Percentiles rank a stretch among this genome's conserved stretches.
Conservation (phyloP, 208 protist genomes). For the Acanthamoeba quina region DNA sequence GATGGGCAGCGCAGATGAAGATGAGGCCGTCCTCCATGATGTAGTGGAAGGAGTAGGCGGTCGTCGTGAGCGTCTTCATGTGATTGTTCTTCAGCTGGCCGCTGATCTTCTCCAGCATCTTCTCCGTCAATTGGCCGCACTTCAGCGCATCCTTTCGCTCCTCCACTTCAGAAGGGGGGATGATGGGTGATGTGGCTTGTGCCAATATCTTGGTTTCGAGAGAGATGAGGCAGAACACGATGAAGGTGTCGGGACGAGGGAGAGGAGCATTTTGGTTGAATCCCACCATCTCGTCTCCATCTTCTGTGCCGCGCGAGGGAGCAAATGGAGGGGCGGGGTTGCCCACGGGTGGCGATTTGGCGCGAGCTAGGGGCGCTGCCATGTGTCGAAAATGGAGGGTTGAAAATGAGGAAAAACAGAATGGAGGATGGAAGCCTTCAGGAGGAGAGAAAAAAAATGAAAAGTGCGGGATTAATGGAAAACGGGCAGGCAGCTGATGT, state of each 20-base stretch:
- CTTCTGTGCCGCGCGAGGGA: background rate
- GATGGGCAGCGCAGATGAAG: conserved; percentile 54
- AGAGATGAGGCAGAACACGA: conserved; percentile 39
- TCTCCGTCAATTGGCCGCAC: conserved; percentile 61
- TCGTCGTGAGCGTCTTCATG: conserved; percentile 58
- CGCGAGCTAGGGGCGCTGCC: background rate
- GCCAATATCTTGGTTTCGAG: conserved; percentile 50
- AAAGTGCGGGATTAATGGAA: background rate
- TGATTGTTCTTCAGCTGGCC: conserved; percentile 69
- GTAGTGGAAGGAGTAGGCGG: conserved; percentile 58
- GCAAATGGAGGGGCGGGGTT: conserved; percentile 18
- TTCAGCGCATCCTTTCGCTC: conserved; percentile 62
- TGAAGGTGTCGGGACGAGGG: conserved; percentile 34
- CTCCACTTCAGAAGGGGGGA: conserved; percentile 24
- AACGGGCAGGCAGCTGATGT: too few species aligned
- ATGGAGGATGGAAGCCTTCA: too few species aligned
- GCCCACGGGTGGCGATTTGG: background rate
- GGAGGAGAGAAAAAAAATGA: background rate
- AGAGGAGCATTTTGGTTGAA: background rate
- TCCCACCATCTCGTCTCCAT: background rate
- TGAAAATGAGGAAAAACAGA: background rate
- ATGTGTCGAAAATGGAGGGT: conserved; percentile 3
- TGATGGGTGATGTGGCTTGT: conserved; percentile 38
- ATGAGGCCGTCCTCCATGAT: conserved; percentile 63
- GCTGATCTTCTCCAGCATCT: conserved; percentile 69